Conservation (phyloP, 805 yeast genomes). For the Yamadazyma endophytica region DNA sequence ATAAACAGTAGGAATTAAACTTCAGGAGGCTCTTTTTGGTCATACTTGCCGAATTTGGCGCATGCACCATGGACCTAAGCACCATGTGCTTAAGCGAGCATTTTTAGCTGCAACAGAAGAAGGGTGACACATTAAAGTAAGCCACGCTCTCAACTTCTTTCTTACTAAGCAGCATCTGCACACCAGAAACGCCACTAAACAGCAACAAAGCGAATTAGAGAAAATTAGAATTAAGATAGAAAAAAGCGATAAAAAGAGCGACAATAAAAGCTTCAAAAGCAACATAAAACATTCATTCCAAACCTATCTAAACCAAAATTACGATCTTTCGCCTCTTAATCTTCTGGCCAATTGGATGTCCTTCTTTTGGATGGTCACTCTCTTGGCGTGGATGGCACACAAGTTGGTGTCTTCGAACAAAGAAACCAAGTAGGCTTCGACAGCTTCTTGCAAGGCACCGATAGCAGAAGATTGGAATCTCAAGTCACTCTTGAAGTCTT, state of each 20-base stretch:
- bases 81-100: no score
- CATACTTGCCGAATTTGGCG: no score
- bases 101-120: no score
- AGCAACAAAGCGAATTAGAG: no score
- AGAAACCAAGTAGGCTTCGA: constrained; percentile 95
- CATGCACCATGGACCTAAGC: no score
- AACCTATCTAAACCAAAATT: constrained; percentile 14
- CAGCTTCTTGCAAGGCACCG: constrained; percentile 97
- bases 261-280: constrained; percentile 1
- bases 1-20: no score
- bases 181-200: no score
- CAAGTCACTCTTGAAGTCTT: constrained; percentile 87
- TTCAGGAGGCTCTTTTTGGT: no score
- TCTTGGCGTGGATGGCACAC: constrained; percentile 98
- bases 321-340: constrained; percentile 94
- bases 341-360: constrained; percentile 98
- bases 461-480: constrained; percentile 97
- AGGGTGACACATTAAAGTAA: no score
- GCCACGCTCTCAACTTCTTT: no score
- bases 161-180: no score
- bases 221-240: no score
- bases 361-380: constrained; percentile 98
- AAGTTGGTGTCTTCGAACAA: constrained; percentile 96
- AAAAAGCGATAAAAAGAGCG: background rate
- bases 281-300: constrained; percentile 1